phyloP scores from a whole-genome alignment of 371 early-diverging fungal species.

The Cokeromyces recurvatus region DNA sequence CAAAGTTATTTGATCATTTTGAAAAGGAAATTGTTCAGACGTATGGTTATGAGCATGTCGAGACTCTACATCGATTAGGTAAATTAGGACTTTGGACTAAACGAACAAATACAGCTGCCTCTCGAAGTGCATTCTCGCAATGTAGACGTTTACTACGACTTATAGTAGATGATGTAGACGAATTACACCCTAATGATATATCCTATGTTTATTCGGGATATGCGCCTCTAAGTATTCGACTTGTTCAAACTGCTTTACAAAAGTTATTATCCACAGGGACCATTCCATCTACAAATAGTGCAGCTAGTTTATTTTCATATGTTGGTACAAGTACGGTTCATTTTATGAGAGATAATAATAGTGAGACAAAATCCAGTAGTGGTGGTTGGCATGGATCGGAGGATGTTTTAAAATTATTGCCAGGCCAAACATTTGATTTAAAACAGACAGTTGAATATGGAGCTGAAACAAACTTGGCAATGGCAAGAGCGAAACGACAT shows the following conservation, averaged over 20 bases:
- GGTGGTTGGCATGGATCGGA: slow-evolving; percentile 84
- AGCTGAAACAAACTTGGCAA: slow-evolving; percentile 40
- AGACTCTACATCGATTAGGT: slow-evolving; percentile 74
- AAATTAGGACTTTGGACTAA: slow-evolving; percentile 62
- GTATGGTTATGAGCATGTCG: slow-evolving; percentile 87
- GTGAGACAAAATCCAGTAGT: not conserved
- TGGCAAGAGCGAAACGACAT: slow-evolving; percentile 53
- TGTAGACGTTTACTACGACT: slow-evolving; percentile 71
- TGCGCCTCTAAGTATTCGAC: slow-evolving; percentile 84
- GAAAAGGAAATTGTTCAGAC: slow-evolving; percentile 82
- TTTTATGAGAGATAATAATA: slow-evolving; percentile 11
- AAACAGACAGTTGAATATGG: slow-evolving; percentile 62
- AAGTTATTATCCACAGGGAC: slow-evolving; percentile 19
- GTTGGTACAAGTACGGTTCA: slow-evolving; percentile 19
- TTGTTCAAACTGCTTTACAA: slow-evolving; percentile 81
- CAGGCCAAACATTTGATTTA: slow-evolving; percentile 78
- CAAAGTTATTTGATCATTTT: slow-evolving; percentile 75
- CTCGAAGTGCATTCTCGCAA: slow-evolving; percentile 47
- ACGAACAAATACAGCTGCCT: slow-evolving; percentile 34
- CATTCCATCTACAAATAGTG: slow-evolving; percentile 24
- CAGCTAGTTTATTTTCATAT: slow-evolving; percentile 34
- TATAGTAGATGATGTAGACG: slow-evolving; percentile 85
- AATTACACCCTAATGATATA: slow-evolving; percentile 81
- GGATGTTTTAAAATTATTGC: slow-evolving; percentile 71
- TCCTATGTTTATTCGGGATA: slow-evolving; percentile 94